Conservation (phyloP, 179 eudicot species). For the Amaranthus tricolor region DNA sequence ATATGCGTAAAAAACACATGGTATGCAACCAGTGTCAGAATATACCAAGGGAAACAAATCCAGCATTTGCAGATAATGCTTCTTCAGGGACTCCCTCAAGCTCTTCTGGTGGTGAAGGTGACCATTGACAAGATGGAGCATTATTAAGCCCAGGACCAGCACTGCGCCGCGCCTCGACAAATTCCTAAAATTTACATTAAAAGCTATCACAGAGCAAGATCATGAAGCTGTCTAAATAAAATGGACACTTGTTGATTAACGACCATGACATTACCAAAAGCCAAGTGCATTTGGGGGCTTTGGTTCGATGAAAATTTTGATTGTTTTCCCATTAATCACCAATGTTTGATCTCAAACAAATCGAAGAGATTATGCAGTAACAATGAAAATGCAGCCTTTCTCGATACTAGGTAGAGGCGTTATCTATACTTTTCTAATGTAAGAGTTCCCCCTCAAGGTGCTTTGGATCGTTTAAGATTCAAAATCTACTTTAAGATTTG, state of each 20-base stretch:
- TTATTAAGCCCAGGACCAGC: constrained; percentile 71
- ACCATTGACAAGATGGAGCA: constrained; percentile 92
- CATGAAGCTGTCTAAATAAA: neutral
- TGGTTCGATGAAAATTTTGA: no score
- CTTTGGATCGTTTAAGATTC: no score
- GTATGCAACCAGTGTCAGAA: constrained; percentile 16
- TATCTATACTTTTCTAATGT: no score
- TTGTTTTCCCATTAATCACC: no score
- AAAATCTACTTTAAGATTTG: no score
- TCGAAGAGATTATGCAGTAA: no score
- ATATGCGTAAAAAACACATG: constrained; percentile 4
- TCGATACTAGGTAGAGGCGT: no score
- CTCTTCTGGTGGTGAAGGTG: constrained; percentile 82
- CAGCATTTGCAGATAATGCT: constrained; percentile 80
- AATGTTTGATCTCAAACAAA: no score
- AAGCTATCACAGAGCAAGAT: constrained; percentile 3
- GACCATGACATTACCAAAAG: neutral
- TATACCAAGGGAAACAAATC: constrained; percentile 89
- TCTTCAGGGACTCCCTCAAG: constrained; percentile 60
- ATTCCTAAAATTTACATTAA: constrained; percentile 49
- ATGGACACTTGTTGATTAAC: neutral
- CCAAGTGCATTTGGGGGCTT: neutral
- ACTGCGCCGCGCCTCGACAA: constrained; percentile 87
- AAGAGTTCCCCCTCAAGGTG: no score
- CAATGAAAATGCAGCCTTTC: no score